A percentile compares a stretch with the other conserved stretches of the same genome.
phyloP scores from a whole-genome alignment of 257 asterid genomes.

The Verbascum thapsus region DNA sequence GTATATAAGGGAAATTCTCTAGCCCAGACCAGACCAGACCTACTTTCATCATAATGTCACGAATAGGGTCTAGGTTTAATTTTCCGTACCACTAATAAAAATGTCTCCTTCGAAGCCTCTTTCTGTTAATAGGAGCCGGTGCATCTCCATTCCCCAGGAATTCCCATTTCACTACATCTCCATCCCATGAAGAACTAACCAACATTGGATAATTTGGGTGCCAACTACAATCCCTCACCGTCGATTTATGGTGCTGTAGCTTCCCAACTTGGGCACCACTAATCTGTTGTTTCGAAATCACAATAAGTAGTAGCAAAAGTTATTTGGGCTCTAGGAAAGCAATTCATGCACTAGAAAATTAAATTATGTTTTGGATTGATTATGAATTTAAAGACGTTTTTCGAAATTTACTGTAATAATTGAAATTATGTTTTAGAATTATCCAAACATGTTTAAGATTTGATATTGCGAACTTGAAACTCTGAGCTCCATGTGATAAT shows the following conservation, averaged over 20 bases:
- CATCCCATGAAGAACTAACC: constrained; percentile 91
- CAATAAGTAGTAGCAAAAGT: neutral
- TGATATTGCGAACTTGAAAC: too few relatives aligned
- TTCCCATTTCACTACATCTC: constrained; percentile 83
- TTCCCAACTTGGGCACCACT: constrained; percentile 66
- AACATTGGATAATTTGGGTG: constrained; percentile 80
- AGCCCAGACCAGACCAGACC: too few relatives aligned
- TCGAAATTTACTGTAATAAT: too few relatives aligned
- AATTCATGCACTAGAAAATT: too few relatives aligned
- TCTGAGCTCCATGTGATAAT: too few relatives aligned
- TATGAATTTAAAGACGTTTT: too few relatives aligned
- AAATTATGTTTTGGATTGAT: too few relatives aligned
- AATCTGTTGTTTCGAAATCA: constrained; percentile 42
- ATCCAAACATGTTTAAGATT: too few relatives aligned
- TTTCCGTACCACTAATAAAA: constrained; percentile 18
- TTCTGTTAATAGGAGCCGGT: constrained; percentile 31
- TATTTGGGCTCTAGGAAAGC: neutral
- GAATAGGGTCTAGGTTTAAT: too few relatives aligned
- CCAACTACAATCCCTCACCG: constrained; percentile 87
- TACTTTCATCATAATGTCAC: too few relatives aligned
- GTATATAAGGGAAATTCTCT: too few relatives aligned
- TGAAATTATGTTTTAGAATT: too few relatives aligned
- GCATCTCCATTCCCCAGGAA: constrained; percentile 51
- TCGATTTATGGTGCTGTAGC: constrained; percentile 64
- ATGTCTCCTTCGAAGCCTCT: constrained; percentile 37